phyloP scores from a whole-genome alignment of 768 basidiomycete genomes.

The Hericium alpestre region DNA sequence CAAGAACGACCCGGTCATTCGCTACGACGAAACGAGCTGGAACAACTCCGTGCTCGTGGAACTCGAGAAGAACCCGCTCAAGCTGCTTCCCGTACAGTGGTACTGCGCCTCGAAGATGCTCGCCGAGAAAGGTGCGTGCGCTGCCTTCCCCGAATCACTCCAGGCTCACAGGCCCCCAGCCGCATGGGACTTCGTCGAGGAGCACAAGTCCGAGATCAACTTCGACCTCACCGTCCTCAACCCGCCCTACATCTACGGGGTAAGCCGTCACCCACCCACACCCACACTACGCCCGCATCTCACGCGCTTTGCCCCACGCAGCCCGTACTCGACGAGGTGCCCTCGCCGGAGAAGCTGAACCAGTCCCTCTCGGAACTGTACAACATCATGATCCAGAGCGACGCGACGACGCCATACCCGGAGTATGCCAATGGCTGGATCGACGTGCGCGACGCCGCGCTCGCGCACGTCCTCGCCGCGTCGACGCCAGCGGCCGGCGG shows the following conservation, averaged over 20 bases:
- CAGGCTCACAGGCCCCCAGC: slow-evolving; percentile 3
- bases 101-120: slow-evolving; percentile 25
- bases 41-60: slow-evolving; percentile 18
- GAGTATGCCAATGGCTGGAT: neutral
- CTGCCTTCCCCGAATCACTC: neutral
- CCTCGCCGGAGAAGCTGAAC: neutral
- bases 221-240: slow-evolving; percentile 25
- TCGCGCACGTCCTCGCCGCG: neutral
- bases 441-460: slow-evolving; percentile 1
- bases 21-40: slow-evolving; percentile 20
- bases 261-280: neutral
- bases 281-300: neutral
- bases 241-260: slow-evolving; percentile 22
- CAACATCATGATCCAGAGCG: neutral
- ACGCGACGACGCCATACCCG: neutral
- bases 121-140: slow-evolving; percentile 24
- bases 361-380: neutral
- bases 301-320: neutral
- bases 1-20: neutral
- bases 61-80: slow-evolving; percentile 21
- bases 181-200: slow-evolving; percentile 24
- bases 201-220: slow-evolving; percentile 16
- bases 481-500: neutral
- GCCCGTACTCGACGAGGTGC: slow-evolving; percentile 1
- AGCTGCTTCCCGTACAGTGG: slow-evolving; percentile 12